Conservation (phyloP, 768 basidiomycete species). For the Heimioporus sp. region DNA sequence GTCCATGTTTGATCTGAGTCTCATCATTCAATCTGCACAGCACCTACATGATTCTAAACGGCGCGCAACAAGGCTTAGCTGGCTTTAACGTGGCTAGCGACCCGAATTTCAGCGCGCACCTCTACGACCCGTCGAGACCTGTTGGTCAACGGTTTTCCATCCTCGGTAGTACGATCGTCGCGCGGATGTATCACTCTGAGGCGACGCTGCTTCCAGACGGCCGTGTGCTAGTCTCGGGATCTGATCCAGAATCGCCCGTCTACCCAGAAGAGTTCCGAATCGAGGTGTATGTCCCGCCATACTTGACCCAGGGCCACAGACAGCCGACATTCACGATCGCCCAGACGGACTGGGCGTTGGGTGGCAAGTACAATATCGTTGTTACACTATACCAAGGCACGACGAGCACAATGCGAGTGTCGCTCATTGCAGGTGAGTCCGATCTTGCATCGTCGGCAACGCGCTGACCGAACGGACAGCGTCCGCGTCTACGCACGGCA, state of each 20-base stretch:
- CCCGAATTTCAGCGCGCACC: slow-evolving; percentile 61
- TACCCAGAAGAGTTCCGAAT: slow-evolving; percentile 79
- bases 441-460: neutral
- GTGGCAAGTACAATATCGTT: slow-evolving; percentile 50
- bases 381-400: slow-evolving; percentile 40
- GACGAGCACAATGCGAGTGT: slow-evolving; percentile 52
- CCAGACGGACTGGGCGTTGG: slow-evolving; percentile 62
- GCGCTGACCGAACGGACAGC: slow-evolving; percentile 36
- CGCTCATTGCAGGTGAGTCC: slow-evolving; percentile 59
- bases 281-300: slow-evolving; percentile 85
- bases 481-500: slow-evolving; percentile 75
- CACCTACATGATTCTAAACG: slow-evolving; percentile 74
- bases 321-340: slow-evolving; percentile 64
- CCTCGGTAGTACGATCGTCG: slow-evolving; percentile 63
- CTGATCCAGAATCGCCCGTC: slow-evolving; percentile 60
- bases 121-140: slow-evolving; percentile 68
- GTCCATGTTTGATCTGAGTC: neutral
- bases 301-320: slow-evolving; percentile 58
- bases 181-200: slow-evolving; percentile 78
- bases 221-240: slow-evolving; percentile 72
- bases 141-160: slow-evolving; percentile 63
- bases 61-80: slow-evolving; percentile 65
- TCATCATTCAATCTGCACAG: slow-evolving; percentile 38
- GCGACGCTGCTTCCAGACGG: slow-evolving; percentile 74
- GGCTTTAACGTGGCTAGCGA: slow-evolving; percentile 69